A percentile compares a stretch with the other conserved stretches of the same genome.
phyloP scores from a whole-genome alignment of 1,284 basidiomycete genomes.

The Heliocybe sulcata region DNA sequence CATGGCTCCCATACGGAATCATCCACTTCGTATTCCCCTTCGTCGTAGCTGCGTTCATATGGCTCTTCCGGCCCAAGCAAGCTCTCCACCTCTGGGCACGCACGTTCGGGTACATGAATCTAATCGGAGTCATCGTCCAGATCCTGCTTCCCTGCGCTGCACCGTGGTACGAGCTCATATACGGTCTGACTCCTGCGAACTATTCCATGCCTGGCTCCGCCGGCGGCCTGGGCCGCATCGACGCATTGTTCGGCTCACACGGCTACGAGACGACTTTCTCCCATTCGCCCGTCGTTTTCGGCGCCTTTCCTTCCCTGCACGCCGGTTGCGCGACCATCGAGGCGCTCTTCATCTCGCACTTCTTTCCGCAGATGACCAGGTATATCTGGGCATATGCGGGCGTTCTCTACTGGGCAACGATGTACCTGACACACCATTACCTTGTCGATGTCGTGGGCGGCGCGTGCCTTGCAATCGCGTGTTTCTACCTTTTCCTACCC shows the following conservation, averaged over 20 bases:
- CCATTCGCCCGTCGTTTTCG: constrained; percentile 90
- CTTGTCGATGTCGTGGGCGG: constrained; percentile 95
- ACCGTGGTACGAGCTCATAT: constrained; percentile 98
- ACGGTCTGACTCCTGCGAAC: constrained; percentile 92
- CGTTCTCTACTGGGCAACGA: constrained; percentile 96
- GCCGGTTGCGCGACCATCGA: constrained; percentile 89
- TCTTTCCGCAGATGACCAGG: constrained; percentile 74
- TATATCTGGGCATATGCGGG: constrained; percentile 83
- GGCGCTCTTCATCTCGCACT: constrained; percentile 91
- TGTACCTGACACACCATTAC: constrained; percentile 98
- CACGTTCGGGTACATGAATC: constrained; percentile 92
- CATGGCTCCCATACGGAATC: constrained; percentile 96
- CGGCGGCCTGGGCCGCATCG: constrained; percentile 90
- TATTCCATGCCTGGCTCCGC: constrained; percentile 91
- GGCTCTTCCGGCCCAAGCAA: constrained; percentile 75
- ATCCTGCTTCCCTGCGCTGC: constrained; percentile 90
- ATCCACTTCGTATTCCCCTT: constrained; percentile 85
- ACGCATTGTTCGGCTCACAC: constrained; percentile 74
- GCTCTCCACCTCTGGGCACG: constrained; percentile 83
- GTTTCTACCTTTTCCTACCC: constrained; percentile 87
- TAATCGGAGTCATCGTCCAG: constrained; percentile 85
- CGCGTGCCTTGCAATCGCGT: constrained; percentile 81
- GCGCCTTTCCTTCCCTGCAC: constrained; percentile 94
- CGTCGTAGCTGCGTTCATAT: constrained; percentile 71
- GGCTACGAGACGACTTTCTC: constrained; percentile 86